Evolutionary conservation across 352 stramenopile species (phyloP), one percentile per base, ranked within the genome.

Genomic region (Phytopythium mirpurense): DNA sequence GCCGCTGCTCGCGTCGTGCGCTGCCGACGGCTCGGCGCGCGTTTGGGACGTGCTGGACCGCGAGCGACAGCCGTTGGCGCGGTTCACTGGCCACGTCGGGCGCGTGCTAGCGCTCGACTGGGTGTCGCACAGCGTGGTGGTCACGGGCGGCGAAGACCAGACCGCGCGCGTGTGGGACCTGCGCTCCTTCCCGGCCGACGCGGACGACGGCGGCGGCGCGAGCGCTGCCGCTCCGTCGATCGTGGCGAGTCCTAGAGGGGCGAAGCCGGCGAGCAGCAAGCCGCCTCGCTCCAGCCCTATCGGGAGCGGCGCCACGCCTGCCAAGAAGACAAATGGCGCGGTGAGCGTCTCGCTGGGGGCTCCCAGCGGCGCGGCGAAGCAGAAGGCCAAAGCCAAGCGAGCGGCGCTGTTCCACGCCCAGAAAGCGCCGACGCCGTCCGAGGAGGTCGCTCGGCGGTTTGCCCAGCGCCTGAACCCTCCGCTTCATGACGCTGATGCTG

Each of bases 61-160:
- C 11, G 29, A 67, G 18, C 59, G 36, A 27, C 46, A 31, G 12
- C 19, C 14, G 3, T 24, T 67, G 45, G 63, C 63, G 6, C 42
- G 59, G 32, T 92, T 90, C 42, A 53, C 41, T 1, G 43, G 70
- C 19, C 82, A 93, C 36, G 41, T 68, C 24, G 74, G 76, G 16
- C 71, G 82, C 1, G 79, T 83, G 14, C 55, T 90, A 32, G 67
- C 77, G 0, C 46, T 88, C 4, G 67, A 69, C 9, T 93, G 83
- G 78, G 49, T 89, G 10, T 61, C 63, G 10, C n/a, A 55, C 3
- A 65, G 62, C 12, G 56, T 60, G 0, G 51, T 93, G 1, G 66
- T 71, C n/a, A 88, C 73, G 27, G 75, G 74, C 19, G 75, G 78
- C 24, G 79, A 90, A 21, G 79, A 90, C 41, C 83, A 93, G 59